Conservation (phyloP, 805 yeast genomes). For the Wickerhamomyces chambardii region DNA sequence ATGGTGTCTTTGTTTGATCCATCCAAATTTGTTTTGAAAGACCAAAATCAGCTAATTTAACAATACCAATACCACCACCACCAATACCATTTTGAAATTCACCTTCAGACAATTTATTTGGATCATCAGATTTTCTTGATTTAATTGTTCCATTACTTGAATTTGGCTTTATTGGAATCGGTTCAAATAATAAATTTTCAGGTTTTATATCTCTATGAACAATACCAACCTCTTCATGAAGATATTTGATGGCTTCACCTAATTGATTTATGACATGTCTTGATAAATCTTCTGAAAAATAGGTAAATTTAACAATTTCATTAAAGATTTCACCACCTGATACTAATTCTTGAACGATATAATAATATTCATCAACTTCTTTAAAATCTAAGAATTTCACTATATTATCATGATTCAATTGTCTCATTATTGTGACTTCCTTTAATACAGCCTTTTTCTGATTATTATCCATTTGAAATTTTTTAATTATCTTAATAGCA, state of each 20-base stretch:
- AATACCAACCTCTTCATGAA: constrained; percentile 88
- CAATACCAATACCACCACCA: constrained; percentile 54
- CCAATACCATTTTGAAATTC: constrained; percentile 41
- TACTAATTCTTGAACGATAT: constrained; percentile 62
- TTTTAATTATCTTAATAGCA: constrained; percentile 73
- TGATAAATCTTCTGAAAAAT: constrained; percentile 41
- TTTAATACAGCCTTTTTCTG: constrained; percentile 34
- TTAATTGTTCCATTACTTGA: not conserved
- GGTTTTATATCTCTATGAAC: constrained; percentile 97
- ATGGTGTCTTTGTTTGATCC: constrained; percentile 54
- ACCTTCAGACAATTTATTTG: constrained; percentile 55
- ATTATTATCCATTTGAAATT: constrained; percentile 23
- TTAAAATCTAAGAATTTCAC: constrained; percentile 50
- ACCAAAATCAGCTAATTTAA: constrained; percentile 66
- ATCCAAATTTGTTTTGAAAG: constrained; percentile 48
- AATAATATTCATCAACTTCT: constrained; percentile 46
- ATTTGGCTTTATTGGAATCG: constrained; percentile 12
- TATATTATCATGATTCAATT: constrained; percentile 51
- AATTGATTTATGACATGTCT: constrained; percentile 56
- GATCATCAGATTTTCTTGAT: constrained; percentile 47
- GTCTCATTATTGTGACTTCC: constrained; percentile 31
- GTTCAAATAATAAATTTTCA: constrained; percentile 77
- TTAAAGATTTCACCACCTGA: constrained; percentile 73
- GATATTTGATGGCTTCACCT: constrained; percentile 83
- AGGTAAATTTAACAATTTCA: constrained; percentile 62